Evolutionary conservation across 306 rosid species (phyloP), one percentile per base, ranked within the genome.

Genomic region (Castanea mollissima): DNA sequence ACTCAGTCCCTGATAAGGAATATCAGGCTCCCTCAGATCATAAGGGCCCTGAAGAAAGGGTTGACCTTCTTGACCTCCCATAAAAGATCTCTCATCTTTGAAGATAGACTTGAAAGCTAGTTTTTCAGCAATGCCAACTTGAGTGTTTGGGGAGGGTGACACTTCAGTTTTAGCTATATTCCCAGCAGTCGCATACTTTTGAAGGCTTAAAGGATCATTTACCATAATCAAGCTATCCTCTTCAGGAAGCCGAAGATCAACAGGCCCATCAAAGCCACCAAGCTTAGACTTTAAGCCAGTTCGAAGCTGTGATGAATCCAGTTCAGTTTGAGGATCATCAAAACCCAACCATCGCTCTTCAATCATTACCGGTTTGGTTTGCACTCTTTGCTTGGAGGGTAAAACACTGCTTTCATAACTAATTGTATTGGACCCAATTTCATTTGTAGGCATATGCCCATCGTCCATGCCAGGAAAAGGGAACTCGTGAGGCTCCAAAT

Each of bases 191-290:
- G 86, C 70, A 54, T 89, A 81, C 74, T 80, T 87, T 55, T 79
- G 97, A 58, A 91, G 83, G 79, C 76, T 81, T 68, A 77, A 62
- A 81, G 94, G 89, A 79, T 86, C 89, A 60, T 90, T 71, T 44
- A 27, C 86, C 10, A 87, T 6, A 85, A 91, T 83, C 87, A 91
- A 88, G 86, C 87, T 87, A 82, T 90, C 94, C 83, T 96, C 99
- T 81, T 91, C 91, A 54, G 92, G 96, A 80, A 93, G 88, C 69
- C 58, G 79, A 83, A 90, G 44, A 81, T 84, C 90, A 72, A 83
- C 90, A 64, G 91, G 85, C 78, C 85, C 84, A 18, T 87, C 81
- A 80, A 87, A 85, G 38, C 89, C 87, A 65, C 93, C 87, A 51
- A 80, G 74, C 85, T 79, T 89, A 80, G 92, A 59, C 70, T 84